These are phyloP conservation scores for Prunus mongolica DNA, from an alignment of 306 rosid genomes.

Conservation along the genomic window DNA sequence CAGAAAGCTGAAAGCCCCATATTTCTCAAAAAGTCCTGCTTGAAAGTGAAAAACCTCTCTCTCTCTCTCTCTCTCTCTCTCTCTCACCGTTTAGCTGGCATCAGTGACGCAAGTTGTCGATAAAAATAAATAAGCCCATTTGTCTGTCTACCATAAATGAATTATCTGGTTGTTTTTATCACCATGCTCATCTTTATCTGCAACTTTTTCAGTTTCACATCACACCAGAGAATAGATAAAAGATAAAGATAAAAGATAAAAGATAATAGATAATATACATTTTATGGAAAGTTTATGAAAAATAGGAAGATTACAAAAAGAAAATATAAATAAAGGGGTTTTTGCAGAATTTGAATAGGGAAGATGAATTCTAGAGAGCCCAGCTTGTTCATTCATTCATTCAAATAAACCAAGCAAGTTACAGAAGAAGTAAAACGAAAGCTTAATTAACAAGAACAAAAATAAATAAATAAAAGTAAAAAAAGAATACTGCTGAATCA, in stretches of 20 bases:
- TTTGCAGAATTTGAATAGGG: not conserved
- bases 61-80: not conserved
- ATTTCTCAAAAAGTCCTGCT: not conserved
- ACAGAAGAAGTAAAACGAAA: not conserved
- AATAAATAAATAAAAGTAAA: slow-evolving; percentile 1
- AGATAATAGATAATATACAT: not conserved
- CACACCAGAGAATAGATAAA: no score
- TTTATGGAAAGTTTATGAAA: not conserved
- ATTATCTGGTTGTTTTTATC: not conserved
- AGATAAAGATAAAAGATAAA: no score
- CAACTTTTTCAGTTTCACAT: not conserved
- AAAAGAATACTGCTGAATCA: slow-evolving; percentile 8
- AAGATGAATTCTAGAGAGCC: slow-evolving; percentile 4
- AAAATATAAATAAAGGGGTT: not conserved
- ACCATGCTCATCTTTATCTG: not conserved
- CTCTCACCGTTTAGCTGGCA: not conserved
- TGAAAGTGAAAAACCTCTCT: not conserved
- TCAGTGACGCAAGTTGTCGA: not conserved
- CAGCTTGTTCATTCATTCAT: slow-evolving; percentile 9
- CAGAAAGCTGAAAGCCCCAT: not conserved
- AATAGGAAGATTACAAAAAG: not conserved
- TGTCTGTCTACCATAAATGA: not conserved
- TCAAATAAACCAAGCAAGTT: slow-evolving; percentile 13
- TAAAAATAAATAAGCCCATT: not conserved
- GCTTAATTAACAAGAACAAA: slow-evolving; percentile 5